Evolutionary conservation across 2,329 filamentous ascomycete species (phyloP).

Genomic region (Dendryphion nanum): DNA sequence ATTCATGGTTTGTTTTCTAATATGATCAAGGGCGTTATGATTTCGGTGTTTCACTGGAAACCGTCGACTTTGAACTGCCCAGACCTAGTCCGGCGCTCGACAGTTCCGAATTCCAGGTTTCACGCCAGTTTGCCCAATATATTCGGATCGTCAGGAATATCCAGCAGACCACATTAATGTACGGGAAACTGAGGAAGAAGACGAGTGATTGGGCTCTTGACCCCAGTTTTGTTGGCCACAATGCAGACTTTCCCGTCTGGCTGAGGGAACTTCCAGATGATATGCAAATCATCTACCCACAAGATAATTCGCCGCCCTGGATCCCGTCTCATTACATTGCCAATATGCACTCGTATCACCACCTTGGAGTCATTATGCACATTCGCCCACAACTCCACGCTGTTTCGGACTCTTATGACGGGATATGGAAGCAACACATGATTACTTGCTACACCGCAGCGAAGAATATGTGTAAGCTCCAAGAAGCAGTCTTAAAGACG

Average conservation of each 20-base stretch:
- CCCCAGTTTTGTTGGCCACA: slow-evolving; percentile 76
- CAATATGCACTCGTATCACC: slow-evolving; percentile 86
- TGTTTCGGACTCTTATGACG: slow-evolving; percentile 74
- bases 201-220: slow-evolving; percentile 84
- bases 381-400: slow-evolving; percentile 78
- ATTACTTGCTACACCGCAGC: slow-evolving; percentile 80
- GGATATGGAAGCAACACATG: slow-evolving; percentile 86
- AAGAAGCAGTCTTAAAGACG: slow-evolving; percentile 75
- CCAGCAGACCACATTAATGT: slow-evolving; percentile 71
- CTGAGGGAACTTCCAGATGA: slow-evolving; percentile 74
- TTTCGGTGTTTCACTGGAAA: slow-evolving; percentile 70
- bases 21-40: slow-evolving; percentile 62
- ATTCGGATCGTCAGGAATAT: slow-evolving; percentile 76
- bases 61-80: slow-evolving; percentile 71
- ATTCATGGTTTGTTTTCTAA: slow-evolving; percentile 5
- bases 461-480: slow-evolving; percentile 79
- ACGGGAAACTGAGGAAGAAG: slow-evolving; percentile 70
- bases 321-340: slow-evolving; percentile 83
- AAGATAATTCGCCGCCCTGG: slow-evolving; percentile 78
- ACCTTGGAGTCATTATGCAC: slow-evolving; percentile 80
- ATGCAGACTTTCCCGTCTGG: slow-evolving; percentile 75
- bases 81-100: slow-evolving; percentile 66
- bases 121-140: slow-evolving; percentile 81
- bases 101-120: slow-evolving; percentile 72
- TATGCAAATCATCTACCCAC: slow-evolving; percentile 72